A percentile compares a stretch with the other conserved stretches of the same genome.
Conservation (phyloP, 2,329 filamentous ascomycete species). For the Calonectria multiphialidica region DNA sequence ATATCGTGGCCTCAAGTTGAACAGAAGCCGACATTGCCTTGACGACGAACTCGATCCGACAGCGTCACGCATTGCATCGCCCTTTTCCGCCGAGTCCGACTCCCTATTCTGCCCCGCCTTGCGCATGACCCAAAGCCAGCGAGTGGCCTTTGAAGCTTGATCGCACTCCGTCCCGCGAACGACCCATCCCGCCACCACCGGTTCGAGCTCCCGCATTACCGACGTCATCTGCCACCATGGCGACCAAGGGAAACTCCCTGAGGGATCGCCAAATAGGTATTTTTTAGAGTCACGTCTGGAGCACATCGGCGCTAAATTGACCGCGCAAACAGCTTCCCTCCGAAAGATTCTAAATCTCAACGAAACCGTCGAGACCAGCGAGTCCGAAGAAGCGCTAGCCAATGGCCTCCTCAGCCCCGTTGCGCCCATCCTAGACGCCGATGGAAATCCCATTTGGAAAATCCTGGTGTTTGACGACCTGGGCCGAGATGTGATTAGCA, state of each 20-base stretch:
- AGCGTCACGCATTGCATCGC: slow-evolving; percentile 2
- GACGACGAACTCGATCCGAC: slow-evolving; percentile 10
- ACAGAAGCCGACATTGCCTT: slow-evolving; percentile 31
- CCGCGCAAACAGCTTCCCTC: slow-evolving; percentile 76
- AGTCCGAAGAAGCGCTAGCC: slow-evolving; percentile 72
- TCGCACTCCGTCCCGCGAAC: slow-evolving; percentile 27
- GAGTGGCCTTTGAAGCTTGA: slow-evolving; percentile 6
- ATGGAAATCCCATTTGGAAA: slow-evolving; percentile 97
- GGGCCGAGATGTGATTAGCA: slow-evolving; percentile 96
- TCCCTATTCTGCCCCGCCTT: background rate
- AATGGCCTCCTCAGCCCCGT: slow-evolving; percentile 76
- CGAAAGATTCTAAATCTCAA: slow-evolving; percentile 97
- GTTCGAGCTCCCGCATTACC: slow-evolving; percentile 25
- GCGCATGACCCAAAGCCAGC: background rate
- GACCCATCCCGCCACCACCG: slow-evolving; percentile 38
- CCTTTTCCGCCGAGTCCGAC: background rate
- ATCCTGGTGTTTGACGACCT: slow-evolving; percentile 94
- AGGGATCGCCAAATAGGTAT: slow-evolving; percentile 65
- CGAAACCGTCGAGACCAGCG: slow-evolving; percentile 72
- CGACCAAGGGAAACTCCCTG: slow-evolving; percentile 59
- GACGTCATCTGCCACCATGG: slow-evolving; percentile 54
- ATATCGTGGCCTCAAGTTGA: slow-evolving; percentile 45
- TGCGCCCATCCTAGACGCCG: slow-evolving; percentile 84
- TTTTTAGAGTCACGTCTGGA: background rate
- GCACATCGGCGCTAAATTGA: slow-evolving; percentile 19